Conservation (phyloP, 2,329 filamentous ascomycete species). For the Venturia oleaginea region DNA sequence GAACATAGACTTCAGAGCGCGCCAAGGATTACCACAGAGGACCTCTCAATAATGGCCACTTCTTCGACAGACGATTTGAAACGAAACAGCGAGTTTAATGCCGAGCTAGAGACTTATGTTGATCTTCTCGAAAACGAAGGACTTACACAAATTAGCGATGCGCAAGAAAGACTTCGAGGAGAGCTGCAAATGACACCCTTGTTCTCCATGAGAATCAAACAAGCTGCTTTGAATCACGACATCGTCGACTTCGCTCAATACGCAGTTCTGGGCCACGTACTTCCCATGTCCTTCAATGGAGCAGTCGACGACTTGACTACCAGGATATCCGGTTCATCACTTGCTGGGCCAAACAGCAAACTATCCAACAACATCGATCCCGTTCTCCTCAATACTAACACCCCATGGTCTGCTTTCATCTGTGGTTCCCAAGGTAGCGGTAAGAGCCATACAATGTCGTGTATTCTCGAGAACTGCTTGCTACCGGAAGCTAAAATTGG, state of each 20-base stretch:
- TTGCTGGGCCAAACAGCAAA: neutral
- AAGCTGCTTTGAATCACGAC: neutral
- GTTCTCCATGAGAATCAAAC: neutral
- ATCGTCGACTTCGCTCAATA: neutral
- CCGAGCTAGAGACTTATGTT: neutral
- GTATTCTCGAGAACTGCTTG: conserved; percentile 52
- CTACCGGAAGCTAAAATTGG: conserved; percentile 34
- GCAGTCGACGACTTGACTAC: neutral
- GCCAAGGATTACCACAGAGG: no score
- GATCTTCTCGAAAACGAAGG: neutral
- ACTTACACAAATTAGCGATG: neutral
- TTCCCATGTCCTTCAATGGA: neutral
- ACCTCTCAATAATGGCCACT: no score
- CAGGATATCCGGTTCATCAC: neutral
- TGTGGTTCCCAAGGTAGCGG: conserved; percentile 56
- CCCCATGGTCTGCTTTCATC: conserved; percentile 51
- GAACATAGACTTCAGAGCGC: no score
- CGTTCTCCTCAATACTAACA: conserved; percentile 44
- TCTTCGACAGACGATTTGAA: no score
- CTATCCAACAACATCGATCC: conserved; percentile 14
- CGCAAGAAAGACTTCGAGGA: neutral
- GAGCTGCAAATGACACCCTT: neutral
- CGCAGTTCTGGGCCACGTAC: neutral
- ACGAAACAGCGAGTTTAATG: neutral
- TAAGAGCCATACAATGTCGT: conserved; percentile 52